Evolutionary conservation across 108 stramenopile genomes (phyloP).

Genomic region (Cylindrotheca closterium): DNA sequence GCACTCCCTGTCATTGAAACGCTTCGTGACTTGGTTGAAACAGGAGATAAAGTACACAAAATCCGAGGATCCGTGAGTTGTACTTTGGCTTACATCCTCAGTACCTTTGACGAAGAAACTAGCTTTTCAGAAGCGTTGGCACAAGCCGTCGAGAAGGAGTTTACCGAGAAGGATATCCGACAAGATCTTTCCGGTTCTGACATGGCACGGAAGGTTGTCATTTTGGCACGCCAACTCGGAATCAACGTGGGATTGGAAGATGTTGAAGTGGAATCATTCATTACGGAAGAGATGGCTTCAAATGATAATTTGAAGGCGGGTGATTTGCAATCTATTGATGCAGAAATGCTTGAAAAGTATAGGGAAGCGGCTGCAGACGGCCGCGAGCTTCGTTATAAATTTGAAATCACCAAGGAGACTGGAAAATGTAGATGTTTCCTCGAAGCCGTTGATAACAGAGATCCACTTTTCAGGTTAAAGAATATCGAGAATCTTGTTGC

Average conservation of each 20-base stretch:
- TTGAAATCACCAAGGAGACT: slow-evolving; percentile 59
- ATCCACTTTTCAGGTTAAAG: slow-evolving; percentile 61
- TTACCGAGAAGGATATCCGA: slow-evolving; percentile 60
- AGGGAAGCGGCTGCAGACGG: slow-evolving; percentile 46
- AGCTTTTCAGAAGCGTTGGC: slow-evolving; percentile 64
- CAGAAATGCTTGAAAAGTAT: slow-evolving; percentile 51
- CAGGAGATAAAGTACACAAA: slow-evolving; percentile 60
- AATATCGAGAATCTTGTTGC: slow-evolving; percentile 67
- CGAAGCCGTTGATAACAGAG: slow-evolving; percentile 35
- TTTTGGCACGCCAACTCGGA: slow-evolving; percentile 47
- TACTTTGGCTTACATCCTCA: slow-evolving; percentile 74
- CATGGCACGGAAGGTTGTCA: slow-evolving; percentile 52
- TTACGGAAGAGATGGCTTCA: slow-evolving; percentile 49
- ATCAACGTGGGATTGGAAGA: slow-evolving; percentile 52
- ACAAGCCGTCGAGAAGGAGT: slow-evolving; percentile 57
- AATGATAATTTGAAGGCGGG: slow-evolving; percentile 44
- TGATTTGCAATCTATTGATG: slow-evolving; percentile 51
- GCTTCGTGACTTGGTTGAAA: slow-evolving; percentile 63
- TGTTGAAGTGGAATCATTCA: slow-evolving; percentile 68
- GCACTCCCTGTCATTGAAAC: slow-evolving; percentile 78
- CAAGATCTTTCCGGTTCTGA: slow-evolving; percentile 51
- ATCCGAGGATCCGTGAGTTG: slow-evolving; percentile 73
- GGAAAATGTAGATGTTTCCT: slow-evolving; percentile 38
- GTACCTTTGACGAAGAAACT: slow-evolving; percentile 38
- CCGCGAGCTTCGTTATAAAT: slow-evolving; percentile 74